Evolutionary conservation across 768 basidiomycete species (phyloP).

Genomic region (Boletus barrowsii): DNA sequence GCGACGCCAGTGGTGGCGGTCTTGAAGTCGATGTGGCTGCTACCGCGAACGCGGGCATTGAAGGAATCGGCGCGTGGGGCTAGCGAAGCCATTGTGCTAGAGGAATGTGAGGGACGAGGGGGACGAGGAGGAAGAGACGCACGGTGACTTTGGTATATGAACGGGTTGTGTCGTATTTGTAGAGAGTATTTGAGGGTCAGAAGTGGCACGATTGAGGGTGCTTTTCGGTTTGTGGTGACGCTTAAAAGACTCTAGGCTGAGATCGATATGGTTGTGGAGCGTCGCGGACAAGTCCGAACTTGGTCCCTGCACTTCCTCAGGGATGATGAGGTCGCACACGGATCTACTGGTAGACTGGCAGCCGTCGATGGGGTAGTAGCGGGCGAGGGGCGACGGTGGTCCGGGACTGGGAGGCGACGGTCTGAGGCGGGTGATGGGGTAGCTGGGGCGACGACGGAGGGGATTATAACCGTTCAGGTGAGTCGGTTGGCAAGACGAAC

Average conservation of each 20-base stretch:
- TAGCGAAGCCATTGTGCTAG: conserved; percentile 51
- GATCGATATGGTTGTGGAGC: conserved; percentile 32
- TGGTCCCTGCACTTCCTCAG: conserved; percentile 24
- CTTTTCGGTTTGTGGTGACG: conserved; percentile 61
- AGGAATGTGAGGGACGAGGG: conserved; percentile 10
- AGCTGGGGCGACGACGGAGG: conserved; percentile 12
- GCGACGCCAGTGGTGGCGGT: conserved; percentile 94
- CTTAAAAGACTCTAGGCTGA: conserved; percentile 44
- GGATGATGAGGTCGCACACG: conserved; percentile 30
- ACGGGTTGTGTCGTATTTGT: conserved; percentile 62
- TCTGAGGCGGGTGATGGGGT: conserved; percentile 14
- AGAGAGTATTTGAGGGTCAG: conserved; percentile 55
- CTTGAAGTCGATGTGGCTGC: conserved; percentile 91
- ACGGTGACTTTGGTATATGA: conserved; percentile 50
- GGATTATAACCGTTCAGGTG: conserved; percentile 19
- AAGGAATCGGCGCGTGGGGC: conserved; percentile 66
- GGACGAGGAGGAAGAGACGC: conserved; percentile 6
- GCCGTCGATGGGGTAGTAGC: conserved; percentile 5
- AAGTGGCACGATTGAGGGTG: conserved; percentile 43
- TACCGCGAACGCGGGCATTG: conserved; percentile 71
- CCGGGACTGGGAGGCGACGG: background rate
- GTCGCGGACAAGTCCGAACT: conserved; percentile 35
- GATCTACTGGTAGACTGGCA: conserved; percentile 16
- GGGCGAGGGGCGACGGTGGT: conserved; percentile 24
- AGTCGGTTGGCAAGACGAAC: conserved; percentile 29